Conservation (phyloP, 176 grass and related monocot species). For the Rhynchospora breviuscula region DNA sequence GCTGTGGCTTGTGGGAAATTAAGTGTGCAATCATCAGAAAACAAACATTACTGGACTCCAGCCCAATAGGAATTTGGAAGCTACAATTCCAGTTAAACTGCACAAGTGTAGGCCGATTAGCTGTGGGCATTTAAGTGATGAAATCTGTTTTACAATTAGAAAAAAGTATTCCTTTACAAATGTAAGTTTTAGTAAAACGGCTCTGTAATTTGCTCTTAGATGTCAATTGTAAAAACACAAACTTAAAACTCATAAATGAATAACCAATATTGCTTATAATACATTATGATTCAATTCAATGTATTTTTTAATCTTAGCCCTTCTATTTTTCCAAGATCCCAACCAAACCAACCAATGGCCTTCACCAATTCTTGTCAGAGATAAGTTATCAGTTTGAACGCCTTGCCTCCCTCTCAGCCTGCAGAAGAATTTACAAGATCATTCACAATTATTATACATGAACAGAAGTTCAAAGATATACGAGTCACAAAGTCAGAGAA, state of each 20-base stretch:
- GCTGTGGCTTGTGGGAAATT: no score
- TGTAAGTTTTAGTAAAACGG: background rate
- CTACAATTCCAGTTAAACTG: background rate
- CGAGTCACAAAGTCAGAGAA: background rate
- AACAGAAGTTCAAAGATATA: background rate
- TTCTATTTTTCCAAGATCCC: slow-evolving; percentile 4
- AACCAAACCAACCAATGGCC: background rate
- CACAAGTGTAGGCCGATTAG: background rate
- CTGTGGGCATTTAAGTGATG: background rate
- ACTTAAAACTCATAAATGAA: background rate
- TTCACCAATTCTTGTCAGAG: background rate
- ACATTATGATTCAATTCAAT: background rate
- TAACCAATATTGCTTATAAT: background rate
- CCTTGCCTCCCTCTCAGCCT: slow-evolving; percentile 57
- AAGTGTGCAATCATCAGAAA: no score
- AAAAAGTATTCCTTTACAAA: background rate
- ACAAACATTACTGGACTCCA: background rate
- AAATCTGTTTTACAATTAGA: background rate
- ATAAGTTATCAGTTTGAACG: slow-evolving; percentile 11
- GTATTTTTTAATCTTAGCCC: background rate
- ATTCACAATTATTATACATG: slow-evolving; percentile 3
- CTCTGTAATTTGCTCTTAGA: background rate
- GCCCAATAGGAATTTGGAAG: background rate
- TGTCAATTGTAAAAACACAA: slow-evolving; percentile 18
- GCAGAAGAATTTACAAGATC: slow-evolving; percentile 12